Conservation (phyloP, 352 stramenopile genomes). For the Globisporangium emineosum region DNA sequence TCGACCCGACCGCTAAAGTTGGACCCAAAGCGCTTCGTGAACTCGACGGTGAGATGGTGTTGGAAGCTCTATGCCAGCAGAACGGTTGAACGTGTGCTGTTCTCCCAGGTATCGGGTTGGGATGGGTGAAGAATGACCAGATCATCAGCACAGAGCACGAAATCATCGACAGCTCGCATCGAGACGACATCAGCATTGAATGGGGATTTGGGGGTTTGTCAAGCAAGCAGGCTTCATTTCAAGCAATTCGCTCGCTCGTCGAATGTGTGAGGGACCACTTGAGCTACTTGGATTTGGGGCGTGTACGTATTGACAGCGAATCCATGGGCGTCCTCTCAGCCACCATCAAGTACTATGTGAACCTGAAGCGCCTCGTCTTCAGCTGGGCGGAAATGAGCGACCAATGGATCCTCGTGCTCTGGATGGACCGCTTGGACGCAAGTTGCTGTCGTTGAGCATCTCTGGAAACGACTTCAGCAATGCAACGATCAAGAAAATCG, state of each 20-base stretch:
- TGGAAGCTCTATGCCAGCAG: neutral
- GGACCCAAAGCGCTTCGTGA: neutral
- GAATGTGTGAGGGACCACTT: neutral
- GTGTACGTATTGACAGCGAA: neutral
- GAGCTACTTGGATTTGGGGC: neutral
- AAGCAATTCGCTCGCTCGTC: neutral
- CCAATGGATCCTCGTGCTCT: neutral
- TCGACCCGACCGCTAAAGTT: neutral
- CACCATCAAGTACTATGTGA: neutral
- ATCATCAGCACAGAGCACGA: neutral
- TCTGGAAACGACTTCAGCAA: neutral
- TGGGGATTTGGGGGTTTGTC: neutral
- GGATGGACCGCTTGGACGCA: neutral
- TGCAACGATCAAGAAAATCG: neutral
- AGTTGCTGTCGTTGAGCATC: constrained; percentile 1
- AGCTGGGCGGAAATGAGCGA: neutral
- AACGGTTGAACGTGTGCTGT: neutral
- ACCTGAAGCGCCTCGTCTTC: neutral
- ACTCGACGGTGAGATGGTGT: neutral
- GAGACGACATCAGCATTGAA: neutral
- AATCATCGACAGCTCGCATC: neutral
- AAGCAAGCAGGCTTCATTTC: neutral
- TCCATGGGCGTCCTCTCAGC: neutral
- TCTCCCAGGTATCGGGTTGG: neutral
- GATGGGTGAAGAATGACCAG: neutral